Evolutionary conservation across 2,329 filamentous ascomycete species (phyloP).

Genomic region (Penicillium sp.): DNA sequence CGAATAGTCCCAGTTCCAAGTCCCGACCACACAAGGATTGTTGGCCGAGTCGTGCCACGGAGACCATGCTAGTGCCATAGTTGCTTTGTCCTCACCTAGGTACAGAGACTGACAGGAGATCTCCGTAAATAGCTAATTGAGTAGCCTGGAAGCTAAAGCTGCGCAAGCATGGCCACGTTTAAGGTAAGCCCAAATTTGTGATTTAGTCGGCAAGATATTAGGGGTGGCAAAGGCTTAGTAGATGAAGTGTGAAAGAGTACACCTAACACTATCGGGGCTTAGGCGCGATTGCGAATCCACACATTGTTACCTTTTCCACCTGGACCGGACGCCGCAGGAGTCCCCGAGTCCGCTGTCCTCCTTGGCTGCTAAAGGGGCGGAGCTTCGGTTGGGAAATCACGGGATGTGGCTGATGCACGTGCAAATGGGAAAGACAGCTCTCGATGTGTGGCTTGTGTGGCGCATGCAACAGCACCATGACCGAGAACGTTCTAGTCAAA

Average conservation of each 20-base stretch:
- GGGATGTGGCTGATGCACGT: constrained; percentile 4
- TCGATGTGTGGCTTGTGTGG: constrained; percentile 6
- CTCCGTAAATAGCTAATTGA: constrained; percentile 2
- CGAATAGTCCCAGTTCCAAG: background rate
- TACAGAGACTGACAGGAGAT: background rate
- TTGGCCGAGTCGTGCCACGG: background rate
- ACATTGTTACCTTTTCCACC: too few relatives aligned
- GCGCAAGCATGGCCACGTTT: background rate
- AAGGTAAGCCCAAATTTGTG: background rate
- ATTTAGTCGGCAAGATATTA: background rate
- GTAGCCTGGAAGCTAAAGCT: background rate
- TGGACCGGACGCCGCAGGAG: too few relatives aligned
- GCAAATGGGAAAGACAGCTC: background rate
- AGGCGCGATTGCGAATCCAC: background rate
- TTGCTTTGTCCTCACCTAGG: background rate
- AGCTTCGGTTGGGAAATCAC: constrained; percentile 4
- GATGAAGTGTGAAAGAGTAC: background rate
- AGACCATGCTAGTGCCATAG: background rate
- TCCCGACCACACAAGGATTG: background rate
- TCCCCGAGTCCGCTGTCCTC: background rate
- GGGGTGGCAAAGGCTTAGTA: constrained; percentile 6
- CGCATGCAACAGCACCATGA: background rate
- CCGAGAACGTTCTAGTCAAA: constrained; percentile 5
- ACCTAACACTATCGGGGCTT: background rate
- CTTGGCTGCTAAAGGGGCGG: constrained; percentile 8